Evolutionary conservation across 768 basidiomycete species (phyloP).

Genomic region (Tylopilus sp.): DNA sequence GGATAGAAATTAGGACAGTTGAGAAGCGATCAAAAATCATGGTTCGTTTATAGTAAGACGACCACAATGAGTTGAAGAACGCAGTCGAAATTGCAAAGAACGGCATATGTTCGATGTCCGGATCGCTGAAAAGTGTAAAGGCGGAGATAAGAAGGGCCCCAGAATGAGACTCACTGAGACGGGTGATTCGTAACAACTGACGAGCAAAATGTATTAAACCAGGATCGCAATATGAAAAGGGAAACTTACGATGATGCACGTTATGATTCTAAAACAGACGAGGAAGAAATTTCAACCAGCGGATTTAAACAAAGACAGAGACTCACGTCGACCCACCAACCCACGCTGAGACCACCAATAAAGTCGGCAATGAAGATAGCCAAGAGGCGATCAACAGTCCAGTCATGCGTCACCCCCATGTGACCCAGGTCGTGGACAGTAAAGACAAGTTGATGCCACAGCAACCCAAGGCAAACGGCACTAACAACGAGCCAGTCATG

Average conservation of each 20-base stretch:
- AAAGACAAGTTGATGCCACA: conserved; percentile 96
- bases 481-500: conserved; percentile 67
- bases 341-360: conserved; percentile 89
- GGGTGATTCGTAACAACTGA: conserved; percentile 97
- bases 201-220: conserved; percentile 3
- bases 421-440: conserved; percentile 94
- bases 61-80: conserved; percentile 86
- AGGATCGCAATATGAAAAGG: neutral
- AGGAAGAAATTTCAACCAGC: conserved; percentile 2
- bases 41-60: conserved; percentile 89
- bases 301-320: conserved; percentile 1
- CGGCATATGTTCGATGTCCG: conserved; percentile 84
- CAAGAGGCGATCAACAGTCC: conserved; percentile 74
- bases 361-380: conserved; percentile 81
- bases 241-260: conserved; percentile 83
- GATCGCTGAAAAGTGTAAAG: conserved; percentile 50
- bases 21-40: conserved; percentile 76
- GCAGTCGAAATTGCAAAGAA: conserved; percentile 91
- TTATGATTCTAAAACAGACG: conserved; percentile 74
- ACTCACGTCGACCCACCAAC: conserved; percentile 98
- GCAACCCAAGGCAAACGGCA: conserved; percentile 77
- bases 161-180: conserved; percentile 63
- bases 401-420: conserved; percentile 87
- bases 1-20: conserved; percentile 61
- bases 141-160: neutral